Base-by-base conservation (phyloP, 208 protist species). In the Jaenimonas drosophilae region DNA sequence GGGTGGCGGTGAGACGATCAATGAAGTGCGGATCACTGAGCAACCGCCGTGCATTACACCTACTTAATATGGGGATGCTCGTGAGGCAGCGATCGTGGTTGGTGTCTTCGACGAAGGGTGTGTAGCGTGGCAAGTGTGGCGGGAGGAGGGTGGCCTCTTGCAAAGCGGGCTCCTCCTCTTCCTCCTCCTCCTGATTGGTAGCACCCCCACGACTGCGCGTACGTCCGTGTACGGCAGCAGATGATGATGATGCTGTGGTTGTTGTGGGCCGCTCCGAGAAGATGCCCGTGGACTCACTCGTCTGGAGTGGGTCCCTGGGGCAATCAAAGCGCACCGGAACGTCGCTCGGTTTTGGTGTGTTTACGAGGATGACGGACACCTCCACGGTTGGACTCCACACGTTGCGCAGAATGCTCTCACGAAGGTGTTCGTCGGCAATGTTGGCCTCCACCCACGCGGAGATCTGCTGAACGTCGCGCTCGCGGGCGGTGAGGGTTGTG, bases 331-430 rank as follows among this genome's bases (percentile, higher is more conserved):
- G n/a, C 37, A 42, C 37, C 19, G 23, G 16, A 7, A 19, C 55
- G 36, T 27, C 39, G 23, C 46, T 54, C 17, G 50, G 9, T 16
- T 3, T 47, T 12, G 85, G 85, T 0, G 70, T 64, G 61, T 94
- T 94, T 16, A 91, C 53, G 17, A 94, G 61, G 5, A 91, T 43
- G 9, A 94, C 70, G 26, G 76, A 78, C 14, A 91, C 59, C 4
- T 52, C 47, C 1, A 94, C 54, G 14, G 23, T 49, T 2, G 86
- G 86, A 31, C 52, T 44, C 82, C 86, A 94, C 44, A 91, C 72
- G 26, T 84, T 76, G 30, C 47, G 28, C 43, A 85, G 23, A 37
- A 89, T 54, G 17, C 59, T 31, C 28, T 46, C 46, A 11, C 59
- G 54, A 1, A 49, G 67, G 14, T 60, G 44, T 24, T 55, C 52